These are phyloP conservation scores for Elsinoe batatas DNA, from an alignment of 2,329 filamentous ascomycete species.

Conservation along the genomic window DNA sequence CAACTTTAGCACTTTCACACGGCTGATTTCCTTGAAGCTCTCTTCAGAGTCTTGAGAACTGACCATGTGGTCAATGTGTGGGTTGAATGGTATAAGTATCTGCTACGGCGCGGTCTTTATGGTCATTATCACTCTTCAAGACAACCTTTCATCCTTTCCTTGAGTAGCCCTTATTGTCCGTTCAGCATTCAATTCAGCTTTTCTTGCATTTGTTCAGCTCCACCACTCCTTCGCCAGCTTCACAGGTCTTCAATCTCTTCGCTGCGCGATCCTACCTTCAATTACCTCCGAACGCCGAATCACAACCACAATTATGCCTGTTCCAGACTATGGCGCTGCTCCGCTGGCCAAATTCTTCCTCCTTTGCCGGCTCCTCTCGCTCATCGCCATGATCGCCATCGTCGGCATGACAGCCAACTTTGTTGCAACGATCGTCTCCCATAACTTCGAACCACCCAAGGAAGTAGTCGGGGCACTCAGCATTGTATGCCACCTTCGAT, in stretches of 20 bases:
- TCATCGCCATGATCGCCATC: slow-evolving; percentile 61
- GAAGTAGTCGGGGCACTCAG: slow-evolving; percentile 69
- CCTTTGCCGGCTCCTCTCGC: slow-evolving; percentile 59
- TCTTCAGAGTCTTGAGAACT: not conserved
- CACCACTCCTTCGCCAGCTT: not conserved
- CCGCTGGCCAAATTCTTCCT: slow-evolving; percentile 68
- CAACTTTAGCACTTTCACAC: not conserved
- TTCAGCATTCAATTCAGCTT: not conserved
- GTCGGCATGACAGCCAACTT: slow-evolving; percentile 78
- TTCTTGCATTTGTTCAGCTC: not conserved
- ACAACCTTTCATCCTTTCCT: not conserved
- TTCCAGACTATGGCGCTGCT: slow-evolving; percentile 55
- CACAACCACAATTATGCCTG: slow-evolving; percentile 34
- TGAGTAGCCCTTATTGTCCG: not conserved
- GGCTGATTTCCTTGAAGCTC: not conserved
- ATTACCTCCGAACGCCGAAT: not conserved
- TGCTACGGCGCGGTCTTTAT: not conserved
- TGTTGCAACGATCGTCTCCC: slow-evolving; percentile 62
- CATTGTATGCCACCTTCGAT: slow-evolving; percentile 52
- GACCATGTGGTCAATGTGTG: slow-evolving; percentile 1
- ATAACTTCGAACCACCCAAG: slow-evolving; percentile 55
- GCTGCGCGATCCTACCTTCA: not conserved
- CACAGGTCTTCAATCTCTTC: not conserved
- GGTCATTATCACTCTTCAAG: not conserved
- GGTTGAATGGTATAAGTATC: not conserved